Conservation (phyloP, 768 basidiomycete genomes). For the Auriscalpium vulgare region DNA sequence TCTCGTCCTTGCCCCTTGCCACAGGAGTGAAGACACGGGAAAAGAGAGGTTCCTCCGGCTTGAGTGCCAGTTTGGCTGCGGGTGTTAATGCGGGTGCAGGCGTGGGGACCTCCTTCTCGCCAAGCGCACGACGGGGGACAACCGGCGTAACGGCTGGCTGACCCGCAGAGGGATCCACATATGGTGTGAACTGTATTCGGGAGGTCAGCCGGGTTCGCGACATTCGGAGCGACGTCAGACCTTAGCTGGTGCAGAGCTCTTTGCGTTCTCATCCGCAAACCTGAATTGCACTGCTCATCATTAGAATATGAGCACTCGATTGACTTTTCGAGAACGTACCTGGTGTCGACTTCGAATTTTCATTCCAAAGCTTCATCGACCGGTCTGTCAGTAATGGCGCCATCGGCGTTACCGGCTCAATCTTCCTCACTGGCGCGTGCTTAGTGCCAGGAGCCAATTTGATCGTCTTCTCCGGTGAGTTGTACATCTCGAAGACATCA, state of each 20-base stretch:
- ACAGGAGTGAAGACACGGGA: slow-evolving; percentile 58
- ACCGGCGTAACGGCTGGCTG: slow-evolving; percentile 29
- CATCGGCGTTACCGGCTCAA: slow-evolving; percentile 45
- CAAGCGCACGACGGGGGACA: slow-evolving; percentile 34
- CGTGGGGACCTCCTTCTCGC: slow-evolving; percentile 37
- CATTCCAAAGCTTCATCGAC: no score
- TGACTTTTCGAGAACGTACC: no score
- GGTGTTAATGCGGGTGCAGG: slow-evolving; percentile 18
- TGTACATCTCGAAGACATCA: slow-evolving; percentile 95
- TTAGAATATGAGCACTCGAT: no score
- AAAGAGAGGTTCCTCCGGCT: slow-evolving; percentile 33
- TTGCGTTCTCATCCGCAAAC: slow-evolving; percentile 58
- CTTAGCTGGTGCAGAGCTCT: slow-evolving; percentile 28
- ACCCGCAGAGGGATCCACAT: slow-evolving; percentile 46
- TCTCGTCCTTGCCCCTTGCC: slow-evolving; percentile 3
- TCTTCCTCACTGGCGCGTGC: slow-evolving; percentile 60
- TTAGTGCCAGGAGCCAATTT: slow-evolving; percentile 53
- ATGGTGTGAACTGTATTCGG: slow-evolving; percentile 52
- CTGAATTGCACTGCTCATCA: no score
- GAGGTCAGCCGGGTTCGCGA: not conserved
- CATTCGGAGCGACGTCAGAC: slow-evolving; percentile 3
- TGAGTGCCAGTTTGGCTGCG: slow-evolving; percentile 8
- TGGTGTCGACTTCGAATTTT: no score
- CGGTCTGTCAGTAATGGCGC: slow-evolving; percentile 5
- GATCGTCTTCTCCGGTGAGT: slow-evolving; percentile 75